Base-by-base conservation (phyloP, 257 asterid genomes). In the Fraxinus americana region DNA sequence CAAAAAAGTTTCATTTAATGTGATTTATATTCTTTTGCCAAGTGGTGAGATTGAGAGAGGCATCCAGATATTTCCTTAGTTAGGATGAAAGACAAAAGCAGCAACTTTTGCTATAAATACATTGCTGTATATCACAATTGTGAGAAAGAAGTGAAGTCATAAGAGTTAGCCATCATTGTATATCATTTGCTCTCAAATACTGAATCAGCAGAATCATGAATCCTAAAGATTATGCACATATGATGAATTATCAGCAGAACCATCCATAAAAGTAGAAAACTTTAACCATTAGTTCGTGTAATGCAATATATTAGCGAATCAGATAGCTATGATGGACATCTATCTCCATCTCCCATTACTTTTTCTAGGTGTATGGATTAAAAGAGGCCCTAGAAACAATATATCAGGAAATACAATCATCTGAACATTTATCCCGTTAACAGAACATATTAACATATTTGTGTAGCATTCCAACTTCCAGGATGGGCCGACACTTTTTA, bases 21-120 rank as follows among this genome's bases (percentile, higher is more conserved):
- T 76, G 38, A 43, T 61, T 61, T 61, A 23, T 59, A 59, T 61
- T 68, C 70, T 41, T 65, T 43, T 43, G 29, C 29, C 41, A 67
- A 67, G 19, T 66, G 54, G 73, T 73, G 11, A 76, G 73, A 68
- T 34, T 32, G 45, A 61, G 75, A 76, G 52, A 83, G 21, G 32
- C 70, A 34, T 76, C 41, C 11, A 21, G 17, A 4, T 52, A 23
- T 57, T 29, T 25, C 78, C n/a, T 30, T 35, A 48, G 21, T 59
- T 74, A 61, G 25, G 10, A 74, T 32, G 34, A 67, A 59, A 69
- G 79, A 57, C 23, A 3, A 34, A 27, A 21, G 7, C 50, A 71
- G 61, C 41, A 65, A 68, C 11, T 43, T 75, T 65, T 23, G 5
- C n/a, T 45, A 45, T 13, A 13, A 45, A 45, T 45, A 13, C 1